phyloP scores from a whole-genome alignment of 108 stramenopile species.

The Nannochloropsis gaditana region DNA sequence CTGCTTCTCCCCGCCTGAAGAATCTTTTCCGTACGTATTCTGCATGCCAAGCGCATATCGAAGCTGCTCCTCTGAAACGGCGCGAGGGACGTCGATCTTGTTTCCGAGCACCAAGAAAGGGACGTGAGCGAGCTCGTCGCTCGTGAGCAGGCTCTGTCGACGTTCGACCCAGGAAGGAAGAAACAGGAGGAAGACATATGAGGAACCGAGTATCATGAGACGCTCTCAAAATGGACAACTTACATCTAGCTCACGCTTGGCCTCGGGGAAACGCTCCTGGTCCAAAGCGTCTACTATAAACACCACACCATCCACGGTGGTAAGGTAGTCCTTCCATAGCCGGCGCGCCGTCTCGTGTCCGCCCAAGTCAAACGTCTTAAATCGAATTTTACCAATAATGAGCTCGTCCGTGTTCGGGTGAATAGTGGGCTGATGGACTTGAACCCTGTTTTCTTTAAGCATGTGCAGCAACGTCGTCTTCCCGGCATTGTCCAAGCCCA shows the following conservation, averaged over 20 bases:
- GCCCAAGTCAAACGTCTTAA: constrained; percentile 91
- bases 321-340: constrained; percentile 92
- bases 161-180: neutral
- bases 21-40: constrained; percentile 97
- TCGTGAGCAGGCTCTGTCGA: constrained; percentile 42
- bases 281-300: constrained; percentile 92
- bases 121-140: constrained; percentile 83
- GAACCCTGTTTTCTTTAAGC: constrained; percentile 90
- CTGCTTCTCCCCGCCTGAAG: constrained; percentile 56
- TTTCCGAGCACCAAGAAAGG: constrained; percentile 98
- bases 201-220: constrained; percentile 62
- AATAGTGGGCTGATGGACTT: constrained; percentile 85
- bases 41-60: constrained; percentile 89
- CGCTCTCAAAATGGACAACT: neutral
- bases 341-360: constrained; percentile 80
- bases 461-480: constrained; percentile 95
- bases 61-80: constrained; percentile 91
- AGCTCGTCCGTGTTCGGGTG: constrained; percentile 65
- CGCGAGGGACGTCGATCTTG: constrained; percentile 94
- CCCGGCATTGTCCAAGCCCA: constrained; percentile 98
- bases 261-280: constrained; percentile 88
- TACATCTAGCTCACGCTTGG: constrained; percentile 92
- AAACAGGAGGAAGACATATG: neutral
- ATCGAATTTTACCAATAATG: constrained; percentile 79
- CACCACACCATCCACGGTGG: constrained; percentile 95